Evolutionary conservation across 2,329 filamentous ascomycete genomes (phyloP), one percentile per base, ranked within the genome.

Genomic region (Mycogone perniciosa): DNA sequence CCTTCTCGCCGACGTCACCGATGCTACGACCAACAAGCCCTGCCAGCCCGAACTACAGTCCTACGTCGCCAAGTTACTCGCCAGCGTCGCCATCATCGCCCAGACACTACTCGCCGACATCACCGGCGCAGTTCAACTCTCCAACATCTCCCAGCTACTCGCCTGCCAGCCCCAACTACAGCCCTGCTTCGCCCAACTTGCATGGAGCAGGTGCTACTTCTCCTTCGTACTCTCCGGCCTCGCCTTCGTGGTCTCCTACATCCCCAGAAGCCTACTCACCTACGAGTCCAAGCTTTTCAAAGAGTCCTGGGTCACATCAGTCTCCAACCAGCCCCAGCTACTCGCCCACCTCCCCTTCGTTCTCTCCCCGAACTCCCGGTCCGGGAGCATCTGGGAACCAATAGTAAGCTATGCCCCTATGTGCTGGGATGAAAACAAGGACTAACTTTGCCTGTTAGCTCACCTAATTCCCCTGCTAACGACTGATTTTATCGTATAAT

Each of bases 241-340:
- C 86, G 45, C 86, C 86, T n/a, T 81, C 77, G 27, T 91, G 88
- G 73, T 90, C 87, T 51, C 87, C 88, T 3, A 88, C 86, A 6
- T 90, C 86, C 38, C 80, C 80, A 9, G 74, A 76, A 54, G 73
- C 76, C 2, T 84, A 84, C 69, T 84, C 80, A 44, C 81, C 81
- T 5, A 84, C 81, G 40, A 84, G 80, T 59, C 81, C 81, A 31
- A 74, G 73, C 53, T 83, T 80, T 76, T 72, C 76, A 59, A 73
- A 74, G 54, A 76, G 74, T 57, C 74, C 75, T 49, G 75, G 80
- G 59, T 69, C 76, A 51, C 73, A 77, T 58, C 70, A 74, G 59
- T 85, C 81, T 34, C 83, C 84, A 26, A 84, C 81, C 20, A 88
- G 86, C 66, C 79, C 88, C 58, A 79, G 79, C 63, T 87, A 87